phyloP scores from a whole-genome alignment of 78 protist species.

The Ministeria vibrans region DNA sequence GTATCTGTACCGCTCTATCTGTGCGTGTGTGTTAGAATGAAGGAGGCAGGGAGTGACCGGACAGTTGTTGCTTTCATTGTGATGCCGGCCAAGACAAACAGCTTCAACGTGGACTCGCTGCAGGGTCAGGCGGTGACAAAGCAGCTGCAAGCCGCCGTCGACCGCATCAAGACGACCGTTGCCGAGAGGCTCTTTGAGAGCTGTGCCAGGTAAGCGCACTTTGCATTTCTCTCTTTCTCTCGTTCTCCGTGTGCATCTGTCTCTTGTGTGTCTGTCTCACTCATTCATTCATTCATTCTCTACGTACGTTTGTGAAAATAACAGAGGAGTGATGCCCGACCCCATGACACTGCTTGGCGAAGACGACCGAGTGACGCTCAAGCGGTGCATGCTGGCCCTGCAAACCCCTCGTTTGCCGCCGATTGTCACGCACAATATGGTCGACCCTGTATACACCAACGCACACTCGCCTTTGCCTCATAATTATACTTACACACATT shows the following conservation, averaged over 20 bases:
- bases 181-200: too few relatives aligned
- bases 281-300: not conserved
- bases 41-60: constrained; percentile 17
- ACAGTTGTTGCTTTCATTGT: constrained; percentile 69
- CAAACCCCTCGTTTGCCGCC: constrained; percentile 58
- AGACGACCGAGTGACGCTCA: constrained; percentile 37
- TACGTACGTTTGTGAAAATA: not conserved
- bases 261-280: not conserved
- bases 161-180: too few relatives aligned
- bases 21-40: too few relatives aligned
- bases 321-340: constrained; percentile 44
- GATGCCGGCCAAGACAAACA: constrained; percentile 53
- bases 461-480: too few relatives aligned
- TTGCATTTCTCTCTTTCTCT: not conserved
- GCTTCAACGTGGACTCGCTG: constrained; percentile 68
- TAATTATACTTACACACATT: not conserved
- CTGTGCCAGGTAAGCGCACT: not conserved
- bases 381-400: constrained; percentile 40
- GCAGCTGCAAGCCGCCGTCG: not conserved
- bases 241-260: not conserved
- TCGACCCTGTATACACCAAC: too few relatives aligned
- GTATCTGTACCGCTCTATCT: not conserved
- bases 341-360: constrained; percentile 25
- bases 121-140: constrained; percentile 50
- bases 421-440: constrained; percentile 69